Conservation (phyloP, 1,139 yeast genomes). For the Protomyces gravidus region DNA sequence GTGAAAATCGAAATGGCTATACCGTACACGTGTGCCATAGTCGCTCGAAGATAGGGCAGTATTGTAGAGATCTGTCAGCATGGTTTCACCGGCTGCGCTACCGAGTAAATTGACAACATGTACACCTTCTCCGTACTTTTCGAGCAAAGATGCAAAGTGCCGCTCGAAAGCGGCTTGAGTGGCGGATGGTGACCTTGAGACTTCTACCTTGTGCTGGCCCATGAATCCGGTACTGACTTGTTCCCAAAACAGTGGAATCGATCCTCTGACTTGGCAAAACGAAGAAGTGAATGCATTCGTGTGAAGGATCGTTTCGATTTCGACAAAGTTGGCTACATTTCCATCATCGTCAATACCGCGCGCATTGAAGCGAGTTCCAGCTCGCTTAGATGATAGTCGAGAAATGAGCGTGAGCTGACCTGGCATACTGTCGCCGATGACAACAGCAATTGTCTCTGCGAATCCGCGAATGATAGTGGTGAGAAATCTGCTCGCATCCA, state of each 20-base stretch:
- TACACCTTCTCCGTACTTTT: conserved; percentile 70
- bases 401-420: conserved; percentile 78
- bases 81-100: conserved; percentile 70
- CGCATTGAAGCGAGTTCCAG: conserved; percentile 91
- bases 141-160: conserved; percentile 67
- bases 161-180: conserved; percentile 83
- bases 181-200: conserved; percentile 85
- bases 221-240: conserved; percentile 72
- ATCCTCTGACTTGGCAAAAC: conserved; percentile 84
- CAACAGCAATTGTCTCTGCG: conserved; percentile 66
- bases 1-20: conserved; percentile 88
- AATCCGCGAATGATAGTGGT: conserved; percentile 93
- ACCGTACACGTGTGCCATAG: conserved; percentile 42
- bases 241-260: conserved; percentile 97
- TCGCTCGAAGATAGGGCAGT: conserved; percentile 49
- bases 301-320: conserved; percentile 75
- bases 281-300: conserved; percentile 59
- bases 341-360: conserved; percentile 96
- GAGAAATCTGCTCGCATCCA: conserved; percentile 74
- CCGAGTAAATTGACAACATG: conserved; percentile 82
- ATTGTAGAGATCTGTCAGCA: conserved; percentile 61
- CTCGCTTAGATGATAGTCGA: conserved; percentile 86
- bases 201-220: conserved; percentile 66
- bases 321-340: conserved; percentile 92
- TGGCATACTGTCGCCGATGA: conserved; percentile 46